phyloP scores from a whole-genome alignment of 164 flowering plant species.

The Annona cherimola region DNA sequence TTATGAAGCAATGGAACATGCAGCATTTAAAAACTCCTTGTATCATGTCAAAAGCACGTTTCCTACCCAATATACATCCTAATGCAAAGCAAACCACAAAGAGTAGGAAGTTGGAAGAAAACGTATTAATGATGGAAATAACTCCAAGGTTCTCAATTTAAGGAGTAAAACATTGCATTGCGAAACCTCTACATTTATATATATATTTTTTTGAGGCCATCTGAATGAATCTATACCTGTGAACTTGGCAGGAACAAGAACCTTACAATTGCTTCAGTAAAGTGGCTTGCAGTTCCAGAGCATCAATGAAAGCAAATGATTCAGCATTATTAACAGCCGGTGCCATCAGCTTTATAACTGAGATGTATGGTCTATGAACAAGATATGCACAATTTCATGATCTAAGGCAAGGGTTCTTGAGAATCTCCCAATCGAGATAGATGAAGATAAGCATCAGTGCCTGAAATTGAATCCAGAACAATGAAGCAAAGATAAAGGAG shows the following conservation, averaged over 20 bases:
- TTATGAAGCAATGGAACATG: no score
- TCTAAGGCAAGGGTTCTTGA: slow-evolving; percentile 79
- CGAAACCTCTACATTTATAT: neutral
- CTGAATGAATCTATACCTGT: neutral
- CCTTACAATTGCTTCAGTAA: neutral
- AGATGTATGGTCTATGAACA: neutral
- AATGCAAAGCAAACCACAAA: no score
- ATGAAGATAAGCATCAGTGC: slow-evolving; percentile 97
- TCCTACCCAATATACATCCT: no score
- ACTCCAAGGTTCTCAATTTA: neutral
- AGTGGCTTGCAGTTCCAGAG: neutral
- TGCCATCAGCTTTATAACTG: neutral
- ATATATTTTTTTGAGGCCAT: neutral
- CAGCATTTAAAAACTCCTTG: no score
- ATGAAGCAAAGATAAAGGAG: neutral
- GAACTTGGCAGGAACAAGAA: neutral
- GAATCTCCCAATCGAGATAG: slow-evolving; percentile 91
- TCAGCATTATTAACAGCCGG: neutral
- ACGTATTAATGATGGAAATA: no score
- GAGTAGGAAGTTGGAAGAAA: no score
- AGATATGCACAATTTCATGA: neutral
- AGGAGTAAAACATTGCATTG: neutral
- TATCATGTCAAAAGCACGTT: no score
- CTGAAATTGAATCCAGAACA: slow-evolving; percentile 19
- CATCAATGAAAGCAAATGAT: neutral